These are phyloP conservation scores for Pleurotus ostreatus DNA, from an alignment of 768 basidiomycete species.

Conservation along the genomic window DNA sequence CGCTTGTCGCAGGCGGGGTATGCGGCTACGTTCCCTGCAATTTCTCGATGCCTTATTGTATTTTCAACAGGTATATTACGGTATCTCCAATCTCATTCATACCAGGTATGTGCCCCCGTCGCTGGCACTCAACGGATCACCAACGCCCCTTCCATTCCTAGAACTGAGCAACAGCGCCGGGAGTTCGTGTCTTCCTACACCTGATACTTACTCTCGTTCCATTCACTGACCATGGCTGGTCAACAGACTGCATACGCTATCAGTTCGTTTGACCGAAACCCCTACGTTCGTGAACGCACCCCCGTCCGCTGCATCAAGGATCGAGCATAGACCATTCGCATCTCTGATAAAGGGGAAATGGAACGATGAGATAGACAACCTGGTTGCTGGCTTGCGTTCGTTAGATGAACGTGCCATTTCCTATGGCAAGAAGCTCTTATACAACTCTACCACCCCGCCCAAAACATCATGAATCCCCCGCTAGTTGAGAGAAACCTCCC, in stretches of 20 bases:
- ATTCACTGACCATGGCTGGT: no score
- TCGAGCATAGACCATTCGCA: conserved; percentile 40
- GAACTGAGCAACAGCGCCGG: conserved; percentile 49
- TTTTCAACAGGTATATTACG: conserved; percentile 56
- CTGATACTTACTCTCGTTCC: not conserved
- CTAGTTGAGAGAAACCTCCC: no score
- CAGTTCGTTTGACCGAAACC: conserved; percentile 46
- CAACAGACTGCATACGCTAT: conserved; percentile 44
- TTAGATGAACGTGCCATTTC: conserved; percentile 44
- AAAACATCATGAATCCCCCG: not conserved
- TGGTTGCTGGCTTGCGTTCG: conserved; percentile 38
- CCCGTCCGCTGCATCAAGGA: conserved; percentile 49
- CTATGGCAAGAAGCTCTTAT: conserved; percentile 44
- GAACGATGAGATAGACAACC: conserved; percentile 51
- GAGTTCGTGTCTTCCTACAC: conserved; percentile 41
- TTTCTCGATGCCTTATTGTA: not conserved
- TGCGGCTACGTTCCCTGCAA: conserved; percentile 16
- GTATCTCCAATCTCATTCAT: conserved; percentile 62
- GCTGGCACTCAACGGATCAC: no score
- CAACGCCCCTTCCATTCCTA: conserved; percentile 16
- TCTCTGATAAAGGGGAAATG: conserved; percentile 49
- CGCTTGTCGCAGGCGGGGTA: conserved; percentile 65
- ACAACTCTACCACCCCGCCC: conserved; percentile 25
- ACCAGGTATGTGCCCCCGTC: conserved; percentile 36
- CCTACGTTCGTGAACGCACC: conserved; percentile 45